Evolutionary conservation across 2,329 filamentous ascomycete genomes (phyloP).

Genomic region (Pseudocercospora musae): DNA sequence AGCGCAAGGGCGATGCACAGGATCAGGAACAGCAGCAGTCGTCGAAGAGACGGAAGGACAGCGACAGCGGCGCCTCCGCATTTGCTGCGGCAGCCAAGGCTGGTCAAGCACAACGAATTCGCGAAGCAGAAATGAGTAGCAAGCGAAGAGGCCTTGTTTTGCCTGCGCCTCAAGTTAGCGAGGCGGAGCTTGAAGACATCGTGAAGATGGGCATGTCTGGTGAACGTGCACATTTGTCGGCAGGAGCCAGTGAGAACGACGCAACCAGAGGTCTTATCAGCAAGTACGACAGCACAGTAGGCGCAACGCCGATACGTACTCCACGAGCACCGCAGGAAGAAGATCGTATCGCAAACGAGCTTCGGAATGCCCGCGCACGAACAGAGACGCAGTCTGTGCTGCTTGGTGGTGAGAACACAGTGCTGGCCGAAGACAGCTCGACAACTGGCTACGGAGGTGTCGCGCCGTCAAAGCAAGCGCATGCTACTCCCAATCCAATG

Average conservation of each 20-base stretch:
- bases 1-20: slow-evolving; percentile 88
- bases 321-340: slow-evolving; percentile 88
- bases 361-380: slow-evolving; percentile 85
- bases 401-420: slow-evolving; percentile 89
- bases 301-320: slow-evolving; percentile 82
- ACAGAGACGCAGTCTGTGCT: slow-evolving; percentile 93
- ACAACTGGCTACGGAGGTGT: slow-evolving; percentile 88
- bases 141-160: slow-evolving; percentile 81
- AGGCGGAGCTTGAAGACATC: slow-evolving; percentile 91
- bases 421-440: slow-evolving; percentile 72
- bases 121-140: slow-evolving; percentile 95
- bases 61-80: slow-evolving; percentile 67
- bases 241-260: slow-evolving; percentile 75
- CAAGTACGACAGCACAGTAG: slow-evolving; percentile 79
- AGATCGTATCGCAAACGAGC: slow-evolving; percentile 94
- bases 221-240: slow-evolving; percentile 74
- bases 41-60: slow-evolving; percentile 81
- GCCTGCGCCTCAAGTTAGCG: slow-evolving; percentile 86
- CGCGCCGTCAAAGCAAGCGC: slow-evolving; percentile 72
- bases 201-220: slow-evolving; percentile 98
- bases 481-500: slow-evolving; percentile 92
- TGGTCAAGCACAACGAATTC: slow-evolving; percentile 87
- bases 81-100: slow-evolving; percentile 88
- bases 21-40: slow-evolving; percentile 68
- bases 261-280: slow-evolving; percentile 81